Percentiles rank a stretch among this genome's conserved stretches.
phyloP scores from a whole-genome alignment of 495 filamentous ascomycete species.

The Trichoderma asperelloides region DNA sequence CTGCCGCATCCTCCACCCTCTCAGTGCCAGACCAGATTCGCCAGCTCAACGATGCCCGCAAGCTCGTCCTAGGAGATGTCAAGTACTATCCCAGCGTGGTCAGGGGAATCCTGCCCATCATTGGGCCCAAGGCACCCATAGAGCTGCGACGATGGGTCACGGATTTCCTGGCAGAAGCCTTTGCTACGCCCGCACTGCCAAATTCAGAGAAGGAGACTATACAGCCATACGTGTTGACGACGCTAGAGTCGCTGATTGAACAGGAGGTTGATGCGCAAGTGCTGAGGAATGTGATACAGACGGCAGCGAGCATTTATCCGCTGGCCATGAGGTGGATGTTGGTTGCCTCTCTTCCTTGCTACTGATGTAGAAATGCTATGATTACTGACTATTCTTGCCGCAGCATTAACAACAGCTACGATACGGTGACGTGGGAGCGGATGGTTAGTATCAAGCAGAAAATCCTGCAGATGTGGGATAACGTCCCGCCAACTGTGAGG shows the following conservation, averaged over 20 bases:
- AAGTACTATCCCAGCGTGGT: conserved; percentile 83
- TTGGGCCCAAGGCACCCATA: conserved; percentile 60
- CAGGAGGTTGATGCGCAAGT: conserved; percentile 65
- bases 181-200: conserved; percentile 72
- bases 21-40: conserved; percentile 64
- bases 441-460: conserved; percentile 84
- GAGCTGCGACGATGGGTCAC: conserved; percentile 92
- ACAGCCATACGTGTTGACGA: conserved; percentile 61
- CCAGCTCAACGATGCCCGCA: conserved; percentile 80
- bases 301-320: conserved; percentile 83
- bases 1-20: conserved; percentile 19
- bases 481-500: conserved; percentile 62
- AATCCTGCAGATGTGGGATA: conserved; percentile 83
- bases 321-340: conserved; percentile 90
- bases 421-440: conserved; percentile 72
- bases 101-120: conserved; percentile 79
- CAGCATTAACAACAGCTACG: conserved; percentile 76
- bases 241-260: conserved; percentile 63
- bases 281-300: conserved; percentile 74
- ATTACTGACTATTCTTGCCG: not conserved
- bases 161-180: conserved; percentile 92
- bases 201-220: conserved; percentile 67
- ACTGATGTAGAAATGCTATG: not conserved
- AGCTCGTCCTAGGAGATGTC: conserved; percentile 74
- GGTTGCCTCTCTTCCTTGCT: conserved; percentile 30